Percentiles rank a stretch among this genome's conserved stretches.
Conservation (phyloP, 192 early-diverging fungal species). For the Coemansia sp. region DNA sequence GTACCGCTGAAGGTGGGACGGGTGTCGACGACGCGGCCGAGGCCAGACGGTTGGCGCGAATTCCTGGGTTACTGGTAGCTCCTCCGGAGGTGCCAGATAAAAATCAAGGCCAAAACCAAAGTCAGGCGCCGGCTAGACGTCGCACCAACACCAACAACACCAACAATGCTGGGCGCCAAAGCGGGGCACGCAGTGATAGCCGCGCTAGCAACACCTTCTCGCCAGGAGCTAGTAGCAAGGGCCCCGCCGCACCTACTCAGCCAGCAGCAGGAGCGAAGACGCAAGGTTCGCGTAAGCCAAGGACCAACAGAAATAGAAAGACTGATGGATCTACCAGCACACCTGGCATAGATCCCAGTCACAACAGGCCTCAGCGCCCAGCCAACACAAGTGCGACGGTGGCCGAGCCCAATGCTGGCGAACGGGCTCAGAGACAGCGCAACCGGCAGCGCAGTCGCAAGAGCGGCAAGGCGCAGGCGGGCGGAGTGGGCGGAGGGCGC, state of each 20-base stretch:
- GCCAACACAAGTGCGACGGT: neutral
- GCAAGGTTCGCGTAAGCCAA: neutral
- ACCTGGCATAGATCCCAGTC: neutral
- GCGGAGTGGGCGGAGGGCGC: slow-evolving; percentile 39
- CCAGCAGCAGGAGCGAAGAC: neutral
- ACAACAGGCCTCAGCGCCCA: neutral
- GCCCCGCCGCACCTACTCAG: neutral
- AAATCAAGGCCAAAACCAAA: neutral
- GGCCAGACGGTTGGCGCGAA: neutral
- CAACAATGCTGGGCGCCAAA: neutral
- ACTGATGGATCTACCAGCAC: neutral
- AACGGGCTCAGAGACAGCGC: neutral
- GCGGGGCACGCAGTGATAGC: neutral
- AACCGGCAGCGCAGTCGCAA: slow-evolving; percentile 9
- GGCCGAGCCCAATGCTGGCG: neutral
- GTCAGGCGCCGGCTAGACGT: neutral
- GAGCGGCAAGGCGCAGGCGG: slow-evolving; percentile 14
- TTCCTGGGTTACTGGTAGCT: neutral
- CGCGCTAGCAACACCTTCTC: slow-evolving; percentile 1
- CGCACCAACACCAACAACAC: neutral
- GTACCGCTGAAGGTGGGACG: neutral
- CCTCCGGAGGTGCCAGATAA: neutral
- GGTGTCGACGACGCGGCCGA: slow-evolving; percentile 2
- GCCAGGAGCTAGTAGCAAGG: neutral
- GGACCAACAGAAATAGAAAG: neutral